phyloP scores from a whole-genome alignment of 805 yeast species.

The Metschnikowia dekortorum region DNA sequence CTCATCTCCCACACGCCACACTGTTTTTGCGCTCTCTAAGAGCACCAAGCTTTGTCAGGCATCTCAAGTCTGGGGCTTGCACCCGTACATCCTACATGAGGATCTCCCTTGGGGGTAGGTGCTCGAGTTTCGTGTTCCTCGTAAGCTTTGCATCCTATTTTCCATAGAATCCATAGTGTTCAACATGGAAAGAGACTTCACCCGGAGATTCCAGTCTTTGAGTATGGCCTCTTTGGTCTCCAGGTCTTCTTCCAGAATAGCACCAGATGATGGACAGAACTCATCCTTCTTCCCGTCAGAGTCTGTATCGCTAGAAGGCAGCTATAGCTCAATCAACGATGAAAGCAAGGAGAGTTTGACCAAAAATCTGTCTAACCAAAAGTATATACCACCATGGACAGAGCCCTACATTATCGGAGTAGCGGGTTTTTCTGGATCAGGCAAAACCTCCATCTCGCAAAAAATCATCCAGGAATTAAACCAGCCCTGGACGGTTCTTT shows the following conservation, averaged over 20 bases:
- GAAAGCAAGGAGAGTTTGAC: background rate
- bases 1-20: background rate
- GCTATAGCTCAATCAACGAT: background rate
- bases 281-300: constrained; percentile 22
- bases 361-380: constrained; percentile 2
- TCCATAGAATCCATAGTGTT: background rate
- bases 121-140: background rate
- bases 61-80: background rate
- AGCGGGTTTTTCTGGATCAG: constrained; percentile 75
- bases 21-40: background rate
- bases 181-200: background rate
- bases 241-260: constrained; percentile 21
- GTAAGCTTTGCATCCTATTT: background rate
- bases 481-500: constrained; percentile 91
- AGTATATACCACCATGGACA: constrained; percentile 75
- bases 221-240: background rate
- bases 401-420: constrained; percentile 84
- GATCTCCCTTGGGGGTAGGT: background rate
- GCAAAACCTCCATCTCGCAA: constrained; percentile 89
- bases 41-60: background rate
- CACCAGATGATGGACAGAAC: constrained; percentile 21
- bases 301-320: constrained; percentile 1
- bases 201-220: background rate
- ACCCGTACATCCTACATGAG: constrained; percentile 3
- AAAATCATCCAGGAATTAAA: constrained; percentile 69